These are phyloP conservation scores for Oryza brachyantha DNA, from an alignment of 176 grass and related monocot species.

Conservation along the genomic window DNA sequence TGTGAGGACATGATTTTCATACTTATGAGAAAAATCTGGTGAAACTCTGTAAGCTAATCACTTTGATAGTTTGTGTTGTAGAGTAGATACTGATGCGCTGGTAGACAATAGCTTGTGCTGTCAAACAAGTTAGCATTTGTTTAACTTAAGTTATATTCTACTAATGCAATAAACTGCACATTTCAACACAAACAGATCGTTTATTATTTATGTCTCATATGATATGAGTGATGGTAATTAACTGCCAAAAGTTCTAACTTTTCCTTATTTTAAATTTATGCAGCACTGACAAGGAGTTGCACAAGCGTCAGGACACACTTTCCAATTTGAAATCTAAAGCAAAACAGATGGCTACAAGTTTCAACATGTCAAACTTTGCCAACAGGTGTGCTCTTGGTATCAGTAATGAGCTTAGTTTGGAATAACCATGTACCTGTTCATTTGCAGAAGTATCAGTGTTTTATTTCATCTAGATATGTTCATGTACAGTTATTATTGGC, in stretches of 20 bases:
- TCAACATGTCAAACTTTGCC: conserved; percentile 88
- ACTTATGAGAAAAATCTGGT: neutral
- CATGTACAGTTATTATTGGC: conserved; percentile 9
- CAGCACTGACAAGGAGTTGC: conserved; percentile 87
- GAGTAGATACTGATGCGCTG: neutral
- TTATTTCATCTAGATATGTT: neutral
- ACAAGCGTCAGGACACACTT: conserved; percentile 80
- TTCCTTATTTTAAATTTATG: conserved; percentile 13
- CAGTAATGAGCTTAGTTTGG: neutral
- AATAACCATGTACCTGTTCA: neutral
- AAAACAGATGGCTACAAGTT: conserved; percentile 75
- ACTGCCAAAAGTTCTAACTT: neutral
- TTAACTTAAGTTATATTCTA: neutral
- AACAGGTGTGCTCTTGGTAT: conserved; percentile 61
- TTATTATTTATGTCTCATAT: neutral
- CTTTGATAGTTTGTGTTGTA: neutral
- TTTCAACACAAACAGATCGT: neutral
- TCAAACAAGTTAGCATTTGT: neutral
- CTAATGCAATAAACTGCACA: neutral
- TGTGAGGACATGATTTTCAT: neutral
- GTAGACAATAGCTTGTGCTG: neutral
- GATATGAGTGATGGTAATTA: too few relatives aligned
- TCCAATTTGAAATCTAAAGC: conserved; percentile 78
- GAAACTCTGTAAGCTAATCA: neutral
- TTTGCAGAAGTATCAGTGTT: too few relatives aligned